Evolutionary conservation across 2,329 filamentous ascomycete genomes (phyloP).

Genomic region (Huntiella omanensis): DNA sequence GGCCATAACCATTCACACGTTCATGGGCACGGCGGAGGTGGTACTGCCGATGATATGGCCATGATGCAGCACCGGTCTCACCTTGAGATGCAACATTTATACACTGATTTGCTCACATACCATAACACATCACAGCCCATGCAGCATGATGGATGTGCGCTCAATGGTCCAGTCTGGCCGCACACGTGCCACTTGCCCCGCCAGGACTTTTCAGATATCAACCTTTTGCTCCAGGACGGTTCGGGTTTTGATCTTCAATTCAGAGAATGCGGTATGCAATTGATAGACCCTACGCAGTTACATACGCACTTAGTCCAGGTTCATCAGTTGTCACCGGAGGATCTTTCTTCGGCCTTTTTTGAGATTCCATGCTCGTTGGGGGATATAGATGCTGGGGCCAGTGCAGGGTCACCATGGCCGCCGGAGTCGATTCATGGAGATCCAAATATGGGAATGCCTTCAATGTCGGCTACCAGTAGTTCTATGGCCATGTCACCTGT

Average conservation of each 20-base stretch:
- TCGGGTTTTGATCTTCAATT: constrained; percentile 4
- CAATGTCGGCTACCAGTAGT: neutral
- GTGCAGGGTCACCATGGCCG: constrained; percentile 6
- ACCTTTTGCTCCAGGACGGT: constrained; percentile 6
- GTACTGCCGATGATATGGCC: no score
- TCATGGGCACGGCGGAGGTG: no score
- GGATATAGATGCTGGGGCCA: constrained; percentile 1
- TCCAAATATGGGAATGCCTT: neutral
- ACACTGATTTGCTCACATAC: constrained; percentile 8
- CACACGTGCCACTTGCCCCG: constrained; percentile 13
- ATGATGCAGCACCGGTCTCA: neutral
- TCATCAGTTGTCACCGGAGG: constrained; percentile 9
- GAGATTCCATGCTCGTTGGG: constrained; percentile 9
- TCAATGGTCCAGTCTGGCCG: constrained; percentile 11
- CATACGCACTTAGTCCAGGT: constrained; percentile 10
- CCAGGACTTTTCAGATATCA: constrained; percentile 11
- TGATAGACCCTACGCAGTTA: constrained; percentile 10
- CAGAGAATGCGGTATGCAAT: constrained; percentile 11
- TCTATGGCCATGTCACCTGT: neutral
- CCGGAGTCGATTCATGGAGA: constrained; percentile 2
- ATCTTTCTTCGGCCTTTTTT: constrained; percentile 8
- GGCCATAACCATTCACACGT: neutral
- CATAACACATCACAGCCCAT: constrained; percentile 10
- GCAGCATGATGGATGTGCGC: constrained; percentile 10
- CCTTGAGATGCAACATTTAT: constrained; percentile 3